Base-by-base conservation (phyloP, 768 basidiomycete genomes). In the Pleurotus giganteus region DNA sequence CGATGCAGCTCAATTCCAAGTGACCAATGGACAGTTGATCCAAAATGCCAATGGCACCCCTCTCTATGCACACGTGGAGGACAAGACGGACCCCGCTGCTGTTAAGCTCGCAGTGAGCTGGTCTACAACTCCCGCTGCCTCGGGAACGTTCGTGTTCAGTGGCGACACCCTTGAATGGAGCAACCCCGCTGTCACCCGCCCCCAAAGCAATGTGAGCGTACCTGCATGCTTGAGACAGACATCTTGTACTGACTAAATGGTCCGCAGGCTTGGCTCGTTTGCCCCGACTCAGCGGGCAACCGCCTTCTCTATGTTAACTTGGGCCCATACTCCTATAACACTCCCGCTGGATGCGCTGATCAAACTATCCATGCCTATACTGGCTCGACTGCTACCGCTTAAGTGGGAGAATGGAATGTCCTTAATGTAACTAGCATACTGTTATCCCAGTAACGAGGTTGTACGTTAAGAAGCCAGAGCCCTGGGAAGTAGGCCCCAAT, bases 101-200 rank as follows among this genome's bases (percentile, higher is more conserved):
- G 70, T 63, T 58, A 82, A 80, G 62, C 75, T 84, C 51, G 71
- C 67, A 54, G 66, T 84, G 55, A 73, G 66, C 36, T 83, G 82
- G 80, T 70, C 73, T 17, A 70, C 67, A 24, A 74, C 74, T 2
- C 76, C 79, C 1, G 73, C 78, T 17, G 70, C 78, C 0, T 70
- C 73, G 5, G 79, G 73, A 11, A 75, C 73, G n/a, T 85, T 84
- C 63, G 68, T 70, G 28, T 85, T 76, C 66, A 78, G 74, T 54
- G 83, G 83, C 4, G 83, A 84, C 61, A 83, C 81, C 9, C 68
- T 85, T 34, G 76, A 81, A 59, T 85, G 83, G 83, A 79, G 72
- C 54, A 75, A 68, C 57, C 73, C 81, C 4, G 66, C 72, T 36
- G 75, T 84, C 53, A 63, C 66, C 39, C 65, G 83, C 41, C 81